Evolutionary conservation across 2,329 filamentous ascomycete species (phyloP), one percentile per base, ranked within the genome.

Genomic region (Scedosporium minutisporum): DNA sequence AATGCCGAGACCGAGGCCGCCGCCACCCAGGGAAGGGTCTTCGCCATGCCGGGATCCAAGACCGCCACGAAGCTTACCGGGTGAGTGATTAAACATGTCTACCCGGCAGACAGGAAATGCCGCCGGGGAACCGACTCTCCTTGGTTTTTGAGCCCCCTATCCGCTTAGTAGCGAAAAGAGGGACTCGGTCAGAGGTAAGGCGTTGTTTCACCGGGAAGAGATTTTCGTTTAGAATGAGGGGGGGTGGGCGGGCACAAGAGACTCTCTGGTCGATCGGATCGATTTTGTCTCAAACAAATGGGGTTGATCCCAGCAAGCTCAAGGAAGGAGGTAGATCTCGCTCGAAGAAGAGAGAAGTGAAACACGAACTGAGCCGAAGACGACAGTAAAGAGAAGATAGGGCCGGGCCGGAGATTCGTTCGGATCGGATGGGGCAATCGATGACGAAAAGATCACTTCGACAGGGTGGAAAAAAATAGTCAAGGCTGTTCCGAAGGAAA

Each of bases 41-140:
- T 57, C 60, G 46, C 27, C 60, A 61, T 61, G 46, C 60, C 60
- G 60, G 29, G 60, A 57, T 41, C 60, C 60, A 57, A 57, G 60
- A 61, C 60, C 60, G 48, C 60, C 60, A 61, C 25, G 60, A 61
- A 61, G 46, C 48, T 61, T 61, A 27, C 38, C 42, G n/a, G 60
- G 48, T 12, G 60, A 61, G 23, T 61, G 29, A 61, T 61, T 61
- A 51, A 57, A 61, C 60, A 61, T 61, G 48, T 55, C 60, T 61
- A 57, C 60, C 60, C 60, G 60, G 60, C 60, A 51, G 16, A 61
- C 60, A 55, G 48, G 16, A 51, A 18, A 42, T 42, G 60, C 55
- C 60, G 60, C 60, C 60, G 60, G 60, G 60, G 60, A 33, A 29
- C 53, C 12, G 60, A 61, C 60, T 61, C 21, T 61, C 41, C 6